Base-by-base conservation (phyloP, 331 rosid species). In the Acacia concinna region DNA sequence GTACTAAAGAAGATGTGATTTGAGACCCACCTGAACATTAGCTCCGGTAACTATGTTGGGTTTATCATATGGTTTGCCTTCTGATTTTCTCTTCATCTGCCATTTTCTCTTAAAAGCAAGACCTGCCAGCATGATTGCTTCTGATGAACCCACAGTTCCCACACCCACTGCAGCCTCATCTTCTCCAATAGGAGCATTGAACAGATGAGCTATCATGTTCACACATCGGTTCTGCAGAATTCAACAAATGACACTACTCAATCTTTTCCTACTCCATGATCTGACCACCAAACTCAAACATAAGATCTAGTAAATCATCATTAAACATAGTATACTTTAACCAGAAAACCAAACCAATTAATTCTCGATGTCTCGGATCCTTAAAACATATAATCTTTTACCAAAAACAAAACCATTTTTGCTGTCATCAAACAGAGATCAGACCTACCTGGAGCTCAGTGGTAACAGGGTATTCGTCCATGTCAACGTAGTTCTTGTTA, bases 381-480 rank as follows among this genome's bases (percentile, higher is more conserved):
- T 56, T 0, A 4, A 56, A 14, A n/a, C n/a, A n/a, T n/a, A n/a
- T n/a, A n/a, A n/a, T n/a, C n/a, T n/a, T n/a, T n/a, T n/a, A n/a
- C n/a, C n/a, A n/a, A n/a, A n/a, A n/a, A 28, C 52, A 35, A 73
- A 78, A 30, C 27, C 23, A 12, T 31, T 52, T 52, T n/a, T 7
- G 9, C 60, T 60, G n/a, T 30, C 17, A 76, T 78, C n/a, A 49
- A 34, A 68, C 15, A 51, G 71, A 60, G 46, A 41, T 41, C 15
- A 47, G 0, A 46, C 49, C 43, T 15, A 90, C 98, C 91, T 94
- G 98, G 31, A 94, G 89, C 75, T 94, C 97, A 44, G 98, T 94
- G 70, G 98, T 94, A 54, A 94, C 88, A 21, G 98, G 98, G 71
- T 94, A 94, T 84, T 94, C 98, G 18, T 94, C 98, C 98, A 94